Conservation (phyloP, 2,329 filamentous ascomycete genomes). For the Ascochyta lentis region DNA sequence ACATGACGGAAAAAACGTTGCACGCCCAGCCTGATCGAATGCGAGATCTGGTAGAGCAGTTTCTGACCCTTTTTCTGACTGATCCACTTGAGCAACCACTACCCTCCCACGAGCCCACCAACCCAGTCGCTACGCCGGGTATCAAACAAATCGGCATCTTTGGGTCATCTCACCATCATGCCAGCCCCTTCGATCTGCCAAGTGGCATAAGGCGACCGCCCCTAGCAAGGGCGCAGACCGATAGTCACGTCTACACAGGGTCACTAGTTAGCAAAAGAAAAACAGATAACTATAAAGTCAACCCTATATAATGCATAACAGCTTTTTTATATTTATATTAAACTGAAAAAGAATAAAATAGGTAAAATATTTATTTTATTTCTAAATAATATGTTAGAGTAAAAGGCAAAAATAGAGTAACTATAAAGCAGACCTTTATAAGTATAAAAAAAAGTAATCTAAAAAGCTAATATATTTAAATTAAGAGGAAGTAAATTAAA, state of each 20-base stretch:
- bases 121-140: slow-evolving; percentile 40
- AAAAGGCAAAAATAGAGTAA: too few relatives aligned
- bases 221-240: slow-evolving; percentile 24
- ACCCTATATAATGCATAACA: background rate
- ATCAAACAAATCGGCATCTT: slow-evolving; percentile 27
- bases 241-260: slow-evolving; percentile 28
- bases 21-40: slow-evolving; percentile 52
- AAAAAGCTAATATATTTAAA: too few relatives aligned
- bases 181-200: slow-evolving; percentile 44
- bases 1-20: slow-evolving; percentile 48
- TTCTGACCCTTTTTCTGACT: slow-evolving; percentile 55
- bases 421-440: too few relatives aligned
- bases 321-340: too few relatives aligned
- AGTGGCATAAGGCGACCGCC: slow-evolving; percentile 29
- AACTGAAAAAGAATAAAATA: too few relatives aligned
- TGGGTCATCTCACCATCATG: slow-evolving; percentile 31
- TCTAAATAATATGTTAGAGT: too few relatives aligned
- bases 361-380: too few relatives aligned
- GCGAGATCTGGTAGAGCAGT: slow-evolving; percentile 56
- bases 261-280: slow-evolving; percentile 34
- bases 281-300: background rate
- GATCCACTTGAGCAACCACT: slow-evolving; percentile 50
- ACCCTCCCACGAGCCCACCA: slow-evolving; percentile 14
- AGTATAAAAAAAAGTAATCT: too few relatives aligned
- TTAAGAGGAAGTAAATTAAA: too few relatives aligned